These are phyloP conservation scores for Backusella luteola DNA, from an alignment of 192 early-diverging fungal species.

Conservation along the genomic window DNA sequence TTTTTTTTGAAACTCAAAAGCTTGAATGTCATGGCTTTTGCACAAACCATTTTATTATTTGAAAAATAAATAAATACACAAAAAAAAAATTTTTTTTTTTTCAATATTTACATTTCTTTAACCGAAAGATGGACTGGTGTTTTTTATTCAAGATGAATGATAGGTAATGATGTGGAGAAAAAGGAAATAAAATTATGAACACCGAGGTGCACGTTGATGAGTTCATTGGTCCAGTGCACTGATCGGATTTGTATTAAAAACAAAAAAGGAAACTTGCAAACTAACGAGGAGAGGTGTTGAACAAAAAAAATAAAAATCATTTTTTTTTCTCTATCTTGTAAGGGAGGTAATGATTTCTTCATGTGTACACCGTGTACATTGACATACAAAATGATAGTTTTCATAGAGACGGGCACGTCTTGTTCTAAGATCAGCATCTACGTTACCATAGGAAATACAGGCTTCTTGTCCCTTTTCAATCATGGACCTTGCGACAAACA, in stretches of 20 bases:
- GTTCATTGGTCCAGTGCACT: neutral
- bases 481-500: slow-evolving; percentile 41
- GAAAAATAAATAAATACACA: neutral
- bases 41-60: no score
- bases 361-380: slow-evolving; percentile 51
- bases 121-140: neutral
- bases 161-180: neutral
- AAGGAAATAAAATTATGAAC: neutral
- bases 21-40: no score
- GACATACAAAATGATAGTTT: slow-evolving; percentile 62
- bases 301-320: neutral
- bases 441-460: slow-evolving; percentile 63
- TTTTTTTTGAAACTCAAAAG: no score
- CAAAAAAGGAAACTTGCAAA: neutral
- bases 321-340: neutral
- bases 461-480: slow-evolving; percentile 56
- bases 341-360: slow-evolving; percentile 31
- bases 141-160: neutral
- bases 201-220: neutral
- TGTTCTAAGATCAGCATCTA: slow-evolving; percentile 38
- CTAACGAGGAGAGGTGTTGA: neutral
- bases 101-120: neutral
- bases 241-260: neutral
- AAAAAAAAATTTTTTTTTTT: neutral
- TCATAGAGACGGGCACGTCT: slow-evolving; percentile 46